Evolutionary conservation across 352 stramenopile species (phyloP), one percentile per base, ranked within the genome.

Genomic region (Pythium vanterpoolii): DNA sequence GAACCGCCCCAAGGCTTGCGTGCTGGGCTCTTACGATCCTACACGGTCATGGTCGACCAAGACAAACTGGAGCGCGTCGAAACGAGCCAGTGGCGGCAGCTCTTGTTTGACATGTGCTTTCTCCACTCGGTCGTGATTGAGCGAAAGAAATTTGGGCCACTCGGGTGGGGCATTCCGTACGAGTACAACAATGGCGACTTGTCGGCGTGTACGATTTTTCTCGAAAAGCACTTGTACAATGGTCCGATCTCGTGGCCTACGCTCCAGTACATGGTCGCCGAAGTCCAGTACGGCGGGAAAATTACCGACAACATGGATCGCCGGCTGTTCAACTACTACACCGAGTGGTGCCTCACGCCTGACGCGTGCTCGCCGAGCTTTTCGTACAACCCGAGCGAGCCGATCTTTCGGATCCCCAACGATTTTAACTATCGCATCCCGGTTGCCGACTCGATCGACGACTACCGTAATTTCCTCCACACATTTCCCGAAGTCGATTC

Each of bases 121-220:
- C 71, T 99, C 56, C 97, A 99, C 77, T 98, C 93, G 60, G 81
- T 99, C 40, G 95, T 99, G 31, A 97, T 99, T 56, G 97, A 99
- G 73, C 94, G 97, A 46, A 96, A 98, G 55, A 99, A 99, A 74
- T 99, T 99, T 69, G 96, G 97, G 0, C 89, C 97, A 5, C 78
- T 99, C 6, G 97, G 97, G 18, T 99, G 97, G 97, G 96, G 93
- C 30, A 98, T 99, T 46, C 96, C 96, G 23, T 99, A 99, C 79
- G 96, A 99, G 71, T 99, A 98, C 81, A 99, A 98, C 78, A 98
- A 98, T 55, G 96, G 96, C 33, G 97, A 99, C 53, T 74, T 99
- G 30, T 97, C 96, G 18, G 97, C 96, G 8, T 99, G 94, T 61
- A 98, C 98, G 27, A 93, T 98, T 28, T 99, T 99, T 74, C 81